phyloP scores from a whole-genome alignment of 208 protist species.

The Tritrichomonas foetus region DNA sequence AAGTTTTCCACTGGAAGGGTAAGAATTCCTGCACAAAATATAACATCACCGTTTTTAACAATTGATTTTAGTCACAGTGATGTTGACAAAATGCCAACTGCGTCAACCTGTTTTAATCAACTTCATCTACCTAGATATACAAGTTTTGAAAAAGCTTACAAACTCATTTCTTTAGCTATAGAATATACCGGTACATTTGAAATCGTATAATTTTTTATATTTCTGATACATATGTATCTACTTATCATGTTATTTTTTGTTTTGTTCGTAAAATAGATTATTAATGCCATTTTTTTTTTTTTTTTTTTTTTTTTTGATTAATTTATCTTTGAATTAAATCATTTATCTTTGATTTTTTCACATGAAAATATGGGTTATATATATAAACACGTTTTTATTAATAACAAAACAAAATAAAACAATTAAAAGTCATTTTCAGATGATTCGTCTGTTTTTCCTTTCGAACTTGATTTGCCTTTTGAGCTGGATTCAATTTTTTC shows the following conservation, averaged over 20 bases:
- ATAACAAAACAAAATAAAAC: too few relatives aligned
- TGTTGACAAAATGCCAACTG: not conserved
- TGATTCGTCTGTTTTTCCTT: too few relatives aligned
- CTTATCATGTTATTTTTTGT: not conserved
- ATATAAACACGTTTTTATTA: too few relatives aligned
- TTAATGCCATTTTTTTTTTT: not conserved
- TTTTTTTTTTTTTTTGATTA: not conserved
- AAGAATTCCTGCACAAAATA: not conserved
- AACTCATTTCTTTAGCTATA: not conserved
- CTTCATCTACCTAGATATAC: not conserved
- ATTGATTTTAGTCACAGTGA: not conserved
- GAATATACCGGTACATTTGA: not conserved
- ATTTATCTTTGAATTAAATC: not conserved
- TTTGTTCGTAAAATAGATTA: not conserved
- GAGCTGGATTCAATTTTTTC: too few relatives aligned
- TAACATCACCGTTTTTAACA: not conserved
- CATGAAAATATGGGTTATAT: too few relatives aligned
- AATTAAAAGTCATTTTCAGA: too few relatives aligned
- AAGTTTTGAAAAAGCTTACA: not conserved
- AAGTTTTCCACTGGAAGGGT: slow-evolving; percentile 17
- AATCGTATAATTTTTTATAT: not conserved
- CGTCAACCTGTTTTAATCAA: slow-evolving; percentile 7
- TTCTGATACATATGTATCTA: not conserved
- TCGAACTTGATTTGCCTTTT: too few relatives aligned
- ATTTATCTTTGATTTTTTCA: too few relatives aligned